Percentiles rank a stretch among this genome's conserved stretches.
phyloP scores from a whole-genome alignment of 768 basidiomycete species.

The Cystobasidium onofrii region DNA sequence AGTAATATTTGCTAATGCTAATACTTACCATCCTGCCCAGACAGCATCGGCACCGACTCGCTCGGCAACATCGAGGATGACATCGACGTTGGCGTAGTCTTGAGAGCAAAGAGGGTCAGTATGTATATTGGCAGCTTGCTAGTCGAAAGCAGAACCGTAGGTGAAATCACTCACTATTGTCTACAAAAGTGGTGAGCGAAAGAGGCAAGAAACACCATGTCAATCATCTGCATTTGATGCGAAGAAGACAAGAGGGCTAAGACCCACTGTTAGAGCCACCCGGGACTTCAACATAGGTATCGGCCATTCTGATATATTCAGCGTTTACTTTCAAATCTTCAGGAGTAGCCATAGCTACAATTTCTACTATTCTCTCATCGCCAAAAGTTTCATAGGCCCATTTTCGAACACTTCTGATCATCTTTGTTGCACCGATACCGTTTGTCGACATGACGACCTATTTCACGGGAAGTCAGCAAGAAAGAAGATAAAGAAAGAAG shows the following conservation, averaged over 20 bases:
- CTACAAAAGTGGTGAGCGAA: not conserved
- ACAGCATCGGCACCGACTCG: constrained; percentile 96
- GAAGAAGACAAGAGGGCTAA: not conserved
- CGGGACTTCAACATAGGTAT: constrained; percentile 96
- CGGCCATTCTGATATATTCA: constrained; percentile 99
- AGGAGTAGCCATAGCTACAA: constrained; percentile 99
- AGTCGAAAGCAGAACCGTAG: not conserved
- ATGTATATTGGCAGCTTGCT: too few relatives aligned
- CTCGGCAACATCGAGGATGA: constrained; percentile 96
- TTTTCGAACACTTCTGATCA: constrained; percentile 96
- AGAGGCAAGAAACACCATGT: not conserved
- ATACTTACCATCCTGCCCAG: constrained; percentile 84
- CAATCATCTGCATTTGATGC: not conserved
- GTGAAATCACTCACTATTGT: not conserved
- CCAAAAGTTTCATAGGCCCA: constrained; percentile 99
- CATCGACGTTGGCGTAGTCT: constrained; percentile 95
- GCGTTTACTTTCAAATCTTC: constrained; percentile 98
- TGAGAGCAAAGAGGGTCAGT: not conserved
- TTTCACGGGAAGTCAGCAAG: constrained; percentile 10
- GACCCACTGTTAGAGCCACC: constrained; percentile 97
- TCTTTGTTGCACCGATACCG: constrained; percentile 61
- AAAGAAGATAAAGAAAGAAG: not conserved
- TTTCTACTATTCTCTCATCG: constrained; percentile 87
- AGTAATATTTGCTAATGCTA: too few relatives aligned
- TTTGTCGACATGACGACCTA: constrained; percentile 99